Evolutionary conservation across 805 yeast species (phyloP), one percentile per base, ranked within the genome.

Genomic region (Spencermartinsiella europaea): DNA sequence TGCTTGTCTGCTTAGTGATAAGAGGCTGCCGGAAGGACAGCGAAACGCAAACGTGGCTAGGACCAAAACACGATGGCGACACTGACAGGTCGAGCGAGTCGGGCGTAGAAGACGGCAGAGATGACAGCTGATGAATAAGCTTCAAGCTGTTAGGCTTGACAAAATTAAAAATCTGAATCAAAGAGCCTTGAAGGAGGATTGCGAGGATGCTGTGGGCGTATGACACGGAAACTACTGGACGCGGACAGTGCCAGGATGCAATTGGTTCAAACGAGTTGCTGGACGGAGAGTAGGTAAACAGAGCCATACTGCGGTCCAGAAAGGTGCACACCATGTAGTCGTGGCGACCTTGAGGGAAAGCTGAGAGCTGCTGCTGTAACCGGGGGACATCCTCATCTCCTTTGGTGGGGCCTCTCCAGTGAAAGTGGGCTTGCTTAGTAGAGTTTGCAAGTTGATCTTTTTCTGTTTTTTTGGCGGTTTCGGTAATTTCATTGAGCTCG

Each of bases 11-110:
- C 8, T 22, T 25, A 12, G 31, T 12, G 31, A 12, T 25, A 10
- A 45, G 48, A 19, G 27, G 21, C 22, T 42, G 27, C n/a, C 22
- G 21, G 38, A 27, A 42, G 3, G 38, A 28, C 19, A 41, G 39
- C 34, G 45, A 31, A 12, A 46, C 28, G 21, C 45, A 7, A 31
- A 16, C 12, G 39, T 42, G 14, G 20, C 43, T 25, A 12, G 7
- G 31, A 7, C 31, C 31, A 25, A 25, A 25, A 12, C 31, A 25
- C 31, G 31, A 25, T 7, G 7, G 12, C 7, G 10, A 7, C 7
- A 25, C 31, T 7, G 31, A 25, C 7, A 25, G 31, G 12, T 25
- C 31, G 12, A 25, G n/a, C n/a, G n/a, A n/a, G n/a, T n/a, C n/a
- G n/a, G n/a, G n/a, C n/a, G n/a, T n/a, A n/a, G n/a, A n/a, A n/a